Conservation (phyloP, 2,329 filamentous ascomycete genomes). For the Elsinoe batatas region DNA sequence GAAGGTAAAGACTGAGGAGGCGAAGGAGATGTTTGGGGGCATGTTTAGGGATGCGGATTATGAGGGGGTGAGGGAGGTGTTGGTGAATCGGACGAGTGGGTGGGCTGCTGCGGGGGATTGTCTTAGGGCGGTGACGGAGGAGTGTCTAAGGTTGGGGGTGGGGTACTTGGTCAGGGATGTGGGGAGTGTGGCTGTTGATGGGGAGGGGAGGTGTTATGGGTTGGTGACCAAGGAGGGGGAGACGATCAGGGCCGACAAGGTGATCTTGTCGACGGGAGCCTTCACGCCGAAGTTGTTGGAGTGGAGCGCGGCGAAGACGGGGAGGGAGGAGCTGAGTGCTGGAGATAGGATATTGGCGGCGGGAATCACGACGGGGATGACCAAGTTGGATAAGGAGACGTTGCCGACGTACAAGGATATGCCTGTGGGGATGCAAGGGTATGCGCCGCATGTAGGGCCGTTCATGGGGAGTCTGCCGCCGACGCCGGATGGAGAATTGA, state of each 20-base stretch:
- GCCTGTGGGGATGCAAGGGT: conserved; percentile 39
- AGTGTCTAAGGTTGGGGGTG: conserved; percentile 46
- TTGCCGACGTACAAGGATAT: conserved; percentile 31
- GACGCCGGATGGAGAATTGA: conserved; percentile 38
- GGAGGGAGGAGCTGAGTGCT: conserved; percentile 40
- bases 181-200: conserved; percentile 39
- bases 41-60: conserved; percentile 54
- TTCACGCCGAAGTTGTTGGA: conserved; percentile 37
- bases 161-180: conserved; percentile 49
- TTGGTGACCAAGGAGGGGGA: conserved; percentile 31
- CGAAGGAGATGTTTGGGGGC: conserved; percentile 46
- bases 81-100: conserved; percentile 51
- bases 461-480: conserved; percentile 51
- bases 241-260: conserved; percentile 27
- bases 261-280: conserved; percentile 34
- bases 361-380: conserved; percentile 43
- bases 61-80: conserved; percentile 47
- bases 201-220: conserved; percentile 35
- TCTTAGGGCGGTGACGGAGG: conserved; percentile 45
- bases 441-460: conserved; percentile 37
- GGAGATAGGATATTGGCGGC: conserved; percentile 48
- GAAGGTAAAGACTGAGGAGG: conserved; percentile 43
- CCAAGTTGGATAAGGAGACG: conserved; percentile 32
- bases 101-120: conserved; percentile 55
- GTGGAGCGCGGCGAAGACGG: conserved; percentile 40